Percentiles rank a stretch among this genome's conserved stretches.
phyloP scores from a whole-genome alignment of 106 monocot genomes.

The Alisma plantagoaquatica region DNA sequence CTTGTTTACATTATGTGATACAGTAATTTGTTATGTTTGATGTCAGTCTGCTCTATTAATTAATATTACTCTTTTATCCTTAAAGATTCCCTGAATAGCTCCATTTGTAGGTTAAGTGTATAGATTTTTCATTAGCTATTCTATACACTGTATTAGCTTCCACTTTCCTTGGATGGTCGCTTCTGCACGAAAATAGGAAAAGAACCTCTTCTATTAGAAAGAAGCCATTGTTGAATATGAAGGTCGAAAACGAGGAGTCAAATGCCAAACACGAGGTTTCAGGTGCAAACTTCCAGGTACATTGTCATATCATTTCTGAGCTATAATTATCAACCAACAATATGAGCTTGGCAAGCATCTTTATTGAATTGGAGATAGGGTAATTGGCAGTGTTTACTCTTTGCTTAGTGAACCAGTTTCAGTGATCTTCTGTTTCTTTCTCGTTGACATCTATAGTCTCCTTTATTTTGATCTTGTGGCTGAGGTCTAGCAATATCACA shows the following conservation, averaged over 20 bases:
- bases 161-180: slow-evolving; percentile 38
- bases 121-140: slow-evolving; percentile 61
- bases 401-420: too few species aligned
- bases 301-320: too few species aligned
- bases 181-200: slow-evolving; percentile 28
- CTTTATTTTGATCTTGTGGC: background rate
- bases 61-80: too few species aligned
- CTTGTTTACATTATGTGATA: too few species aligned
- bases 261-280: slow-evolving; percentile 24
- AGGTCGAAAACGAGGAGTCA: slow-evolving; percentile 26
- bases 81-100: too few species aligned
- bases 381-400: too few species aligned
- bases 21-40: slow-evolving; percentile 2
- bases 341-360: too few species aligned
- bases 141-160: slow-evolving; percentile 38
- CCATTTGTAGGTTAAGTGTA: slow-evolving; percentile 83
- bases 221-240: slow-evolving; percentile 26
- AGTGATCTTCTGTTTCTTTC: background rate
- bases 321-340: too few species aligned
- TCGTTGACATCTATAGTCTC: background rate
- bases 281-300: slow-evolving; percentile 27
- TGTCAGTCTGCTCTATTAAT: slow-evolving; percentile 3
- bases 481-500: too few species aligned
- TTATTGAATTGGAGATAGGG: too few species aligned
- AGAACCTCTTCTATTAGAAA: slow-evolving; percentile 19